Base-by-base conservation (phyloP, 169 alveolate genomes). In the Theileria parva region DNA sequence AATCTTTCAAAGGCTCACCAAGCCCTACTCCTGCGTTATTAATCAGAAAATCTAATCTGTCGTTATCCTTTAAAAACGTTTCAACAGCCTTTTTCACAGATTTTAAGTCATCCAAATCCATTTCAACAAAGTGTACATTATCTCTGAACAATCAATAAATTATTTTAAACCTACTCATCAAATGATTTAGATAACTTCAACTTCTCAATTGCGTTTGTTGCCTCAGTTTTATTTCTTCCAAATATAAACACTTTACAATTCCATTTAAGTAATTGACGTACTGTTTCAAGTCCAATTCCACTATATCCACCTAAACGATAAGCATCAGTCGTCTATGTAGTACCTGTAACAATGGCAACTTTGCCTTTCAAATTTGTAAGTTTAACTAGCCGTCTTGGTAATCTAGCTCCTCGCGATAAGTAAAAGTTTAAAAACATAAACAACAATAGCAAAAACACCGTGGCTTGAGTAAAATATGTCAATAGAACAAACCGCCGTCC, bases 1-100 rank as follows among this genome's bases (percentile, higher is more conserved):
- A 64, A 27, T 63, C 74, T 15, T 64, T 19, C 51, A 19, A 12
- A 17, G 37, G 30, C 3, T 71, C 37, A 12, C 64, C 66, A 17
- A 17, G 13, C 44, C 53, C 66, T 48, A 80, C 7, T 5, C 88
- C 88, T n/a, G 88, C 83, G 64, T 81, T 81, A 32, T 81, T 81
- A 21, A 81, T 81, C 27, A 81, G 59, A 44, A 81, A 81, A 27
- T 81, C 88, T 2, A 81, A 25, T 13, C 77, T 63, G 9, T 61
- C 55, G 39, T 64, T 39, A 12, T 48, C 55, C 23, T 32, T 69
- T 60, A 75, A 21, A 37, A 81, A 72, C 19, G 57, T 74, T 12
- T 60, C 74, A 11, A 50, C 88, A 13, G 77, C 83, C 1, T 12
- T 30, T 23, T 74, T 75, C 13, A 81, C 48, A 1, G 88, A 81